Base-by-base conservation (phyloP, 495 filamentous ascomycete genomes). In the Neurospora sublineolata region DNA sequence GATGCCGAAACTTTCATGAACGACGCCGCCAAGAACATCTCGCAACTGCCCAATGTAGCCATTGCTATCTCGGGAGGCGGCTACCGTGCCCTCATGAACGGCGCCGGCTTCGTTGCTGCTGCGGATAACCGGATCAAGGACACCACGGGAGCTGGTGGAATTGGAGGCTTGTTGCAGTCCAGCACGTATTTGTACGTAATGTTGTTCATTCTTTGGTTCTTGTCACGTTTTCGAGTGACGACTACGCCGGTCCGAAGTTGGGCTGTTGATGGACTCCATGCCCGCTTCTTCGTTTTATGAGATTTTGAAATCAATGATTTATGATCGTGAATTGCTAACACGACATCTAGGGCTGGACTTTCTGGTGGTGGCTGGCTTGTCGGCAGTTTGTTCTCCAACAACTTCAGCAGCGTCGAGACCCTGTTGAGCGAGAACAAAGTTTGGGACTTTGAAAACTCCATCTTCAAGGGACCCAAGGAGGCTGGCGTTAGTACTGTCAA, bases 341-440 rank as follows among this genome's bases (percentile, higher is more conserved):
- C 1, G 8, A 44, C 37, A 37, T 2, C 20, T 33, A 76, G 75
- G 46, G 84, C 93, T 20, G 94, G 93, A 40, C 84, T 97, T 23
- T 94, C 91, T 18, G 94, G 94, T 39, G 95, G 94, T 69, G 87
- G 89, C 14, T 98, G 94, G 94, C 81, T 97, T 12, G 87, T 97
- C 12, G 92, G 92, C 8, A 93, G 91, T 37, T 86, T 98, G 20
- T 95, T 88, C 76, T 84, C 90, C 72, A 98, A 97, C 83, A 98
- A 97, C 81, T 98, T 94, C 82, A 91, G 90, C 39, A 90, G 88
- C 18, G 86, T 97, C 52, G 77, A 87, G 38, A 78, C 78, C 44
- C 86, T 96, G 72, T 87, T 89, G 38, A 79, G 87, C 39, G 86
- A 85, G 23, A 82, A 84, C 74, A 75, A 84, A 2, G 87, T 88